Percentiles rank a stretch among this genome's conserved stretches.
Conservation (phyloP, 2,329 filamentous ascomycete genomes). For the Nemania sp. region DNA sequence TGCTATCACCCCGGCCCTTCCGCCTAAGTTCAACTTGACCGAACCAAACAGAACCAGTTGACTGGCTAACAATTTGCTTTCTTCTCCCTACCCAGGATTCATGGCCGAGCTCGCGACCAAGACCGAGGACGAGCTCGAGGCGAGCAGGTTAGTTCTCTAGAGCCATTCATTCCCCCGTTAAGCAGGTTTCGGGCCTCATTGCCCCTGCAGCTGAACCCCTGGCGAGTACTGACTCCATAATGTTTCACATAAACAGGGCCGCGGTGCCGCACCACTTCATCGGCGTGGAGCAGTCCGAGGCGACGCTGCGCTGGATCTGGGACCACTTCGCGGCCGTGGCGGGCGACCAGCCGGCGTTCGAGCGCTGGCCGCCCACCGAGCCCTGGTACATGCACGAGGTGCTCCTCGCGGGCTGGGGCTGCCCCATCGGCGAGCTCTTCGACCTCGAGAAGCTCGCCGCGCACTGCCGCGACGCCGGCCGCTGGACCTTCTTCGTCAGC, state of each 20-base stretch:
- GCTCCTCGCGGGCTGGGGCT: slow-evolving; percentile 53
- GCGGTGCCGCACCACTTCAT: slow-evolving; percentile 48
- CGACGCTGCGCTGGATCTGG: slow-evolving; percentile 48
- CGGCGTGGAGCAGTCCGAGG: slow-evolving; percentile 53
- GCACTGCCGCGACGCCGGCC: slow-evolving; percentile 43
- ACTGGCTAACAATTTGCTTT: neutral
- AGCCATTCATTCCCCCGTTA: too few relatives aligned
- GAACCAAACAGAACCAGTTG: too few relatives aligned
- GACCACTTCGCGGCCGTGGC: slow-evolving; percentile 49
- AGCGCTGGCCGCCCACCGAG: slow-evolving; percentile 42
- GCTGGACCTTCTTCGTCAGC: slow-evolving; percentile 53
- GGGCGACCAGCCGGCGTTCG: slow-evolving; percentile 50
- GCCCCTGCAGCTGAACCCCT: too few relatives aligned
- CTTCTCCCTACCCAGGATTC: slow-evolving; percentile 44
- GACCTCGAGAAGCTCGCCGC: slow-evolving; percentile 51
- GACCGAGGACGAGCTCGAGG: slow-evolving; percentile 44
- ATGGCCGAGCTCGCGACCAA: slow-evolving; percentile 47
- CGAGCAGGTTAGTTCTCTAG: too few relatives aligned
- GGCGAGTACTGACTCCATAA: too few relatives aligned
- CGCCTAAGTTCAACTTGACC: neutral
- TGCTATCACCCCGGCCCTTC: neutral
- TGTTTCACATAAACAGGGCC: slow-evolving; percentile 44
- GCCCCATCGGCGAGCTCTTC: slow-evolving; percentile 56
- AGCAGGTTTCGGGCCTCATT: too few relatives aligned
- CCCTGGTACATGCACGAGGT: slow-evolving; percentile 48